Base-by-base conservation (phyloP, 208 protist genomes). In the Leptomonas seymouri region DNA sequence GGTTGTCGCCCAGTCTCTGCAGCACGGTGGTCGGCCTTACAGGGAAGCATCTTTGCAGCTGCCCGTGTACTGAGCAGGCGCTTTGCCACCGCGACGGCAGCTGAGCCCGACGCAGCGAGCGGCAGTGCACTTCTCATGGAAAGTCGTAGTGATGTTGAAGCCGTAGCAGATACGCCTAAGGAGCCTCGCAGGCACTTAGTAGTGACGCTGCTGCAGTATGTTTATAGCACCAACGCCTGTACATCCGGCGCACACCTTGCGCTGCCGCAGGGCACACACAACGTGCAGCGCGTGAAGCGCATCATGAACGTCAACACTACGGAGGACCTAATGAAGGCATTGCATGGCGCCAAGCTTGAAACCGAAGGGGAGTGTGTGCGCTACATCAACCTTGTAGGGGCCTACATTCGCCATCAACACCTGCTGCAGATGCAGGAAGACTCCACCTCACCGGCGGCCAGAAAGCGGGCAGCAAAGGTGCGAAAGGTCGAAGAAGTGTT, bases 391-490 rank as follows among this genome's bases (percentile, higher is more conserved):
- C 36, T 72, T 34, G 45, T 69, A 6, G 69, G 48, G 21, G 48
- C 58, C 21, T 85, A 78, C 56, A 67, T 85, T 39, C 55, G 54
- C 14, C 57, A 76, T 21, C 63, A 77, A n/a, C 42, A 27, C 7
- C 20, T 31, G 7, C 14, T 71, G 67, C 54, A 74, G 28, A 23
- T 49, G 42, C 71, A 27, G 45, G 42, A 53, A 23, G 27, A 25
- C 18, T 54, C 63, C 8, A 5, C 45, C 21, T 56, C 41, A 9
- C 9, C 27, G 16, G 30, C 39, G 23, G 20, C 31, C 11, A 58
- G 65, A 5, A n/a, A 71, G 31, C 65, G 41, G 9, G 66, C 64
- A 3, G 44, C 58, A n/a, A n/a, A 44, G 49, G 21, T 49, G 55
- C 67, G 69, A 18, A 30, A 16, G 14, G 34, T 3, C 7, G 34